A percentile compares a stretch with the other conserved stretches of the same genome.
phyloP scores from a whole-genome alignment of 2,329 filamentous ascomycete genomes.

The Cytospora paraplurivora region DNA sequence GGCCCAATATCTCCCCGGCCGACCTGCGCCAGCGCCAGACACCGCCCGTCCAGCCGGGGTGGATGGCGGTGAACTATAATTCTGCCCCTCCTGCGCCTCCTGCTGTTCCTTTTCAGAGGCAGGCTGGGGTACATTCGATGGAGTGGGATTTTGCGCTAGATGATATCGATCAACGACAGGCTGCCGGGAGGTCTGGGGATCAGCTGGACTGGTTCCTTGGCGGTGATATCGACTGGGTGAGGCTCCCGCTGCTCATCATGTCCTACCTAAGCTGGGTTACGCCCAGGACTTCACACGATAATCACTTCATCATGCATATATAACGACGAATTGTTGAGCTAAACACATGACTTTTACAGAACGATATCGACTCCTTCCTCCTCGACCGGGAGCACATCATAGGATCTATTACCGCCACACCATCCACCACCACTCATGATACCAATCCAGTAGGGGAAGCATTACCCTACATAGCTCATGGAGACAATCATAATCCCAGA shows the following conservation, averaged over 20 bases:
- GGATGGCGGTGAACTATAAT: neutral
- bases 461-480: slow-evolving; percentile 19
- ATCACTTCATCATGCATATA: neutral
- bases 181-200: neutral
- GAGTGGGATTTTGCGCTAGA: slow-evolving; percentile 25
- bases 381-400: slow-evolving; percentile 20
- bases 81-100: slow-evolving; percentile 23
- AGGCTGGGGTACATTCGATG: slow-evolving; percentile 33
- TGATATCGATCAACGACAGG: slow-evolving; percentile 14
- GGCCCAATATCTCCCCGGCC: neutral
- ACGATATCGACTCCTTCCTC: slow-evolving; percentile 27
- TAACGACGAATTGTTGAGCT: neutral
- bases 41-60: neutral
- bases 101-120: neutral
- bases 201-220: slow-evolving; percentile 8
- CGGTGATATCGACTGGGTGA: slow-evolving; percentile 26
- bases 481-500: neutral
- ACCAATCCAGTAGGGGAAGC: slow-evolving; percentile 6
- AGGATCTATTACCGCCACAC: neutral
- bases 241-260: neutral
- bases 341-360: neutral
- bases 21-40: neutral
- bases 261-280: no score
- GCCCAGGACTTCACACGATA: neutral
- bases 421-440: neutral